phyloP scores from a whole-genome alignment of 2,329 filamentous ascomycete species.

The Neopestalotiopsis clavispora region DNA sequence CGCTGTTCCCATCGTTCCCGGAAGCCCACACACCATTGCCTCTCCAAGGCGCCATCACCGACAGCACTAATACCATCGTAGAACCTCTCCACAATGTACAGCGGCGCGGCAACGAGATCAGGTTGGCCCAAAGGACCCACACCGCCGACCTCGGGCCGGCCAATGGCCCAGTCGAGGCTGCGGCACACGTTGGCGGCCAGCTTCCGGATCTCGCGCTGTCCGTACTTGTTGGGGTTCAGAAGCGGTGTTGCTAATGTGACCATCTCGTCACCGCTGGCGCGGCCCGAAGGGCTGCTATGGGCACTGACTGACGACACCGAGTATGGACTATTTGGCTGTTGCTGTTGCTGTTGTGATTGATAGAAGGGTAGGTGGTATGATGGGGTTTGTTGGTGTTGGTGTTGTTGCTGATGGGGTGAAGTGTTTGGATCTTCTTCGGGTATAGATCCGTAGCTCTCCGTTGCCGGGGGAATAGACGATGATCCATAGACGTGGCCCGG shows the following conservation, averaged over 20 bases:
- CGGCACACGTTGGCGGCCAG: constrained; percentile 56
- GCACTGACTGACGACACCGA: constrained; percentile 19
- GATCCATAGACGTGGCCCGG: constrained; percentile 1
- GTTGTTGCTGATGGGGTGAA: background rate
- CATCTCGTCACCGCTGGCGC: constrained; percentile 35
- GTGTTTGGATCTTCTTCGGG: background rate
- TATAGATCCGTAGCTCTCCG: background rate
- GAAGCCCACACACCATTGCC: constrained; percentile 31
- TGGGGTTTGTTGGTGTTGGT: background rate
- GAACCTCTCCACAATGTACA: constrained; percentile 32
- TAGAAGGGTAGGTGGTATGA: background rate
- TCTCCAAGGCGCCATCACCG: constrained; percentile 31
- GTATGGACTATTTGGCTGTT: background rate
- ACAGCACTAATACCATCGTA: constrained; percentile 28
- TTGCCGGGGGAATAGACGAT: background rate
- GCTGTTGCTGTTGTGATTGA: too few relatives aligned
- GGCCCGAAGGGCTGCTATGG: constrained; percentile 25
- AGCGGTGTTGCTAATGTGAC: constrained; percentile 22
- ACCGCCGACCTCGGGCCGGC: constrained; percentile 24
- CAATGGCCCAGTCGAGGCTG: constrained; percentile 52
- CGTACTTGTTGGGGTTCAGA: constrained; percentile 48
- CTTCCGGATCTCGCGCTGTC: constrained; percentile 43
- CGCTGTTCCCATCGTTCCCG: constrained; percentile 27
- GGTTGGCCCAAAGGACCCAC: constrained; percentile 23
- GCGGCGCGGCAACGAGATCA: constrained; percentile 33